Conservation (phyloP, 805 yeast genomes). For the Candida oleophila region DNA sequence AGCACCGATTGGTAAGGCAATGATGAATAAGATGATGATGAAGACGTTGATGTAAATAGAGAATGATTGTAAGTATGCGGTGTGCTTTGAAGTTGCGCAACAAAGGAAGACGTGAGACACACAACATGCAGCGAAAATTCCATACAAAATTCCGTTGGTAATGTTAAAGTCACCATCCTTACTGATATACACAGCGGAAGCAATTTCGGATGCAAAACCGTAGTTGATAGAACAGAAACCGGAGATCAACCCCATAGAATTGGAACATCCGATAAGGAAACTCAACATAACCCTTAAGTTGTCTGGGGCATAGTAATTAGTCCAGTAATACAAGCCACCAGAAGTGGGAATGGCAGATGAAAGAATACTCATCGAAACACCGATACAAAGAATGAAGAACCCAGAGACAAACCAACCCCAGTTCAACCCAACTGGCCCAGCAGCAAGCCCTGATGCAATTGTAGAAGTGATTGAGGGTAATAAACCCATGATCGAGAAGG, state of each 20-base stretch:
- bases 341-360: slow-evolving; percentile 28
- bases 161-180: slow-evolving; percentile 55
- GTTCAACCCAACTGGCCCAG: slow-evolving; percentile 30
- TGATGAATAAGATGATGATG: slow-evolving; percentile 52
- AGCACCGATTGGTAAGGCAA: slow-evolving; percentile 66
- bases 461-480: slow-evolving; percentile 29
- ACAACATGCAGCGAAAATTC: slow-evolving; percentile 63
- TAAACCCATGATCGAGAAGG: slow-evolving; percentile 35
- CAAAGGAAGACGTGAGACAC: slow-evolving; percentile 52
- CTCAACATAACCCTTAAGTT: slow-evolving; percentile 50
- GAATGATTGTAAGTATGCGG: slow-evolving; percentile 59
- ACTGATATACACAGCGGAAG: slow-evolving; percentile 56
- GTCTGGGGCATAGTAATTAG: slow-evolving; percentile 57
- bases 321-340: slow-evolving; percentile 39
- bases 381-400: slow-evolving; percentile 23
- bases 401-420: slow-evolving; percentile 32
- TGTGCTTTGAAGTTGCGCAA: slow-evolving; percentile 53
- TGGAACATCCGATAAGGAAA: slow-evolving; percentile 65
- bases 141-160: slow-evolving; percentile 56
- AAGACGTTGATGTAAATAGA: slow-evolving; percentile 56
- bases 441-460: slow-evolving; percentile 21
- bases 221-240: slow-evolving; percentile 68
- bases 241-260: slow-evolving; percentile 64
- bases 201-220: slow-evolving; percentile 61
- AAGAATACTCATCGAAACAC: slow-evolving; percentile 25